A percentile compares a stretch with the other conserved stretches of the same genome.
phyloP scores from a whole-genome alignment of 139 green algal species.

The Tetratostichococcus sp. region DNA sequence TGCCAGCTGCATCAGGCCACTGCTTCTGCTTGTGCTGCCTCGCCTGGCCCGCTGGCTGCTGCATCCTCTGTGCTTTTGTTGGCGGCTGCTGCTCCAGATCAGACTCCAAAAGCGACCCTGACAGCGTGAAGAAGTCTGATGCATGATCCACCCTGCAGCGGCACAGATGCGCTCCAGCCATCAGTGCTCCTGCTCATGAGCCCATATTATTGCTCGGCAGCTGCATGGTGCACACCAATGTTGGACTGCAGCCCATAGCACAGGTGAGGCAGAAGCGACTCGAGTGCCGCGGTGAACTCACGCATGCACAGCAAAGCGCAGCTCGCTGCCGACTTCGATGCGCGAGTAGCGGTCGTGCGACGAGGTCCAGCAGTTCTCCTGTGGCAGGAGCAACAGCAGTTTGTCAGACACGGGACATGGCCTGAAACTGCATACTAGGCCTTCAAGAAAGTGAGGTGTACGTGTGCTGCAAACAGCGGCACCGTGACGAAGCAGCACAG shows the following conservation, averaged over 20 bases:
- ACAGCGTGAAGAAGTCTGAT: slow-evolving; percentile 25
- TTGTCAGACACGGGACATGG: too few species aligned
- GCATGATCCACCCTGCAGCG: slow-evolving; percentile 4
- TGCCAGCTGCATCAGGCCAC: too few species aligned
- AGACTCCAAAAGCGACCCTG: slow-evolving; percentile 19
- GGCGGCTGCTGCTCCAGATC: background rate
- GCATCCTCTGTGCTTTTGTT: too few species aligned
- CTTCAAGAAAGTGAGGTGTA: background rate
- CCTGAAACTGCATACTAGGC: background rate
- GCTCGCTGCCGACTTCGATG: slow-evolving; percentile 19
- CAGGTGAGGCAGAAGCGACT: too few species aligned
- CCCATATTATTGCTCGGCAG: background rate
- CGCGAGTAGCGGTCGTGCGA: slow-evolving; percentile 4
- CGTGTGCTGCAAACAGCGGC: too few species aligned
- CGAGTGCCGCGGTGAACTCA: background rate
- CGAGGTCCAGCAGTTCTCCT: slow-evolving; percentile 27
- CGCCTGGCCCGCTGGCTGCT: background rate
- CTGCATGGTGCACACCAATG: background rate
- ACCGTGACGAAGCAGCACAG: too few species aligned
- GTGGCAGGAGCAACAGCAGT: background rate
- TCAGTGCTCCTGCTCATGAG: too few species aligned
- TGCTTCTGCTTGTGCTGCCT: background rate
- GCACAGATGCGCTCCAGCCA: too few species aligned
- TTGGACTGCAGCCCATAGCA: too few species aligned
- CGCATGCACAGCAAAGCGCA: slow-evolving; percentile 27